Base-by-base conservation (phyloP, 1,284 basidiomycete species). In the Porodaedalea pini region DNA sequence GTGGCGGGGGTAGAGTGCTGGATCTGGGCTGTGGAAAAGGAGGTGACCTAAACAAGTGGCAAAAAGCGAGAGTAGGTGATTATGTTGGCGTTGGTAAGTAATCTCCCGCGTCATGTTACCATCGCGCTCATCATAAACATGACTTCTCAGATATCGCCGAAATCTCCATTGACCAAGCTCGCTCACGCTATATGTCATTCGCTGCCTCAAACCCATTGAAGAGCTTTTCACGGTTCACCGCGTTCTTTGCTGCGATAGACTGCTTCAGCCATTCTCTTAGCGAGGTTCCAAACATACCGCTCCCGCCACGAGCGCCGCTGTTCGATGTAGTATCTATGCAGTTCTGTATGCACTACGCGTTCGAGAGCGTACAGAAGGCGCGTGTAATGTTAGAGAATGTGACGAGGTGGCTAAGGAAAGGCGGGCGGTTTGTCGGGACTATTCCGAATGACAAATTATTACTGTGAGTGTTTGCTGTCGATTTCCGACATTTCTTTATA, bases 291-390 rank as follows among this genome's bases (percentile, higher is more conserved):
- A 77, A 79, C 31, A 29, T 56, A 15, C 54, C 58, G 23, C 25
- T 61, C 0, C 74, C 80, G 13, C 74, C 81, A 62, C 75, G 78
- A 60, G 80, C 68, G 3, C 72, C 77, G 31, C 85, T 83, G 10
- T 98, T 98, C 69, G 95, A 98, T 70, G 92, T 92, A 51, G 93
- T 99, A 19, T 91, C 92, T 1, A 90, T 98, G 88, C 97, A 99
- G 70, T 99, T 99, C 71, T 99, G 96, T 73, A 97, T 99, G 92
- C 97, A 99, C 71, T 99, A 99, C 68, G 97, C 96, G 6, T 99
- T 98, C 71, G 94, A 98, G 69, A 88, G 81, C 39, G 82, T 86
- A 29, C 75, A 81, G 53, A 98, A 97, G 70, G 92, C 88, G 25
- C 80, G 92, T 34, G 86, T 83, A 67, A 98, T 99, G 96, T 82